Base-by-base conservation (phyloP, 192 early-diverging fungal genomes). In the Obelidium mucronatum region DNA sequence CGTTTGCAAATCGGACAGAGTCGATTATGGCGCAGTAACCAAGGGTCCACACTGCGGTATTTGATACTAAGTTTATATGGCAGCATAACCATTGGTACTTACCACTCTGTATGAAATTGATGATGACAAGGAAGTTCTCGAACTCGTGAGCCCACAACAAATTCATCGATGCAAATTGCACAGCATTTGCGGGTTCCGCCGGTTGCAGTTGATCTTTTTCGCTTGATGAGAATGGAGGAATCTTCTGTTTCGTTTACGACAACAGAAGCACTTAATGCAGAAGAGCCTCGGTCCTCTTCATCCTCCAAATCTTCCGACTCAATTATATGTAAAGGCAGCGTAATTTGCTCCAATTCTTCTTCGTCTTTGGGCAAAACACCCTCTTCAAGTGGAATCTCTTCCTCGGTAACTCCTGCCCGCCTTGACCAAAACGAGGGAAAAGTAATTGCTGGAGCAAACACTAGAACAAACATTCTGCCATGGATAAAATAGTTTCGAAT, bases 1-100 rank as follows among this genome's bases (percentile, higher is more conserved):
- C 78, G 79, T 63, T 87, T 87, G 78, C 85, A 87, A 61, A 84
- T 77, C 2, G 85, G 85, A 54, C 85, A 87, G 15, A 87, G 78
- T 37, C 82, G 79, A 36, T 81, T 77, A 67, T 87, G 85, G 17
- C 78, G 67, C 26, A 84, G 68, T 35, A 87, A 73, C 85, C 85
- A 87, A 19, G 85, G 82, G 62, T 87, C 85, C 39, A 87, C 75
- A 76, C 85, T 86, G 67, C 0, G 39, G 53, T 3, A 28, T 22
- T 37, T n/a, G n/a, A n/a, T n/a, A n/a, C n/a, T n/a, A n/a, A n/a
- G n/a, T n/a, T n/a, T n/a, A n/a, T n/a, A n/a, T n/a, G n/a, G n/a
- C n/a, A n/a, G n/a, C n/a, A n/a, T n/a, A n/a, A n/a, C n/a, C n/a
- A n/a, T n/a, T n/a, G n/a, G n/a, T 35, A 67, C 72, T 53, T 64